A percentile compares a stretch with the other conserved stretches of the same genome.
Evolutionary conservation across 2,329 filamentous ascomycete genomes (phyloP).

Genomic region (Sarocladium kiliense): DNA sequence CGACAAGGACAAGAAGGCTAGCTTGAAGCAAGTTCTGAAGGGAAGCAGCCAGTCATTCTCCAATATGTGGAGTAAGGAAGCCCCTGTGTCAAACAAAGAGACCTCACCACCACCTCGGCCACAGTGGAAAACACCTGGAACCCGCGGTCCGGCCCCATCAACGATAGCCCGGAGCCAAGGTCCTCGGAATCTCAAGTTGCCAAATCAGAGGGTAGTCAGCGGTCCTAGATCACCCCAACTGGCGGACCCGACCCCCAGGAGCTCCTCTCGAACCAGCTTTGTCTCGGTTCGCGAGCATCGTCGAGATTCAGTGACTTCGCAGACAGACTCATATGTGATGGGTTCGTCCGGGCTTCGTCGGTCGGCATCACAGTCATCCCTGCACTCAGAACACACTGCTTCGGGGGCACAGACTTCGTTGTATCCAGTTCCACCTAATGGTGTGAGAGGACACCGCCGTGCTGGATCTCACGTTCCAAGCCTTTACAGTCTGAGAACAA

Average conservation of each 20-base stretch:
- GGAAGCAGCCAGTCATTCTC: constrained; percentile 43
- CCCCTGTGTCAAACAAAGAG: constrained; percentile 18
- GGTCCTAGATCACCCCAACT: background rate
- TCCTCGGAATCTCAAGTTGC: constrained; percentile 12
- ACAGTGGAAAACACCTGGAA: constrained; percentile 18
- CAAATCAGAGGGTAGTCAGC: background rate
- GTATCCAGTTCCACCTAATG: background rate
- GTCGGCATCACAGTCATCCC: background rate
- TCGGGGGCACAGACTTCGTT: background rate
- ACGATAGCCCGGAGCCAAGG: background rate
- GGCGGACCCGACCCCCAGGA: constrained; percentile 27
- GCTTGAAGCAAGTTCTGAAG: constrained; percentile 47
- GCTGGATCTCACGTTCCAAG: constrained; percentile 39
- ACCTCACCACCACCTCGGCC: constrained; percentile 16
- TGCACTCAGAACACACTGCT: constrained; percentile 1
- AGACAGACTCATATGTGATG: constrained; percentile 50
- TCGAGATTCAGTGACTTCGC: constrained; percentile 49
- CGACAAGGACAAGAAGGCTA: constrained; percentile 37
- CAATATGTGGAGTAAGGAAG: constrained; percentile 46
- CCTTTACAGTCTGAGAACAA: constrained; percentile 56
- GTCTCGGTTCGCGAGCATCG: constrained; percentile 46
- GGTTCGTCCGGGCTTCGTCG: constrained; percentile 32
- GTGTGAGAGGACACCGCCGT: constrained; percentile 16
- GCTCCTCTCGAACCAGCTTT: constrained; percentile 42
- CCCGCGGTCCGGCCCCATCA: constrained; percentile 9